Percentiles rank a stretch among this genome's conserved stretches.
Conservation (phyloP, 2,329 filamentous ascomycete genomes). For the Grosmannia serpens region DNA sequence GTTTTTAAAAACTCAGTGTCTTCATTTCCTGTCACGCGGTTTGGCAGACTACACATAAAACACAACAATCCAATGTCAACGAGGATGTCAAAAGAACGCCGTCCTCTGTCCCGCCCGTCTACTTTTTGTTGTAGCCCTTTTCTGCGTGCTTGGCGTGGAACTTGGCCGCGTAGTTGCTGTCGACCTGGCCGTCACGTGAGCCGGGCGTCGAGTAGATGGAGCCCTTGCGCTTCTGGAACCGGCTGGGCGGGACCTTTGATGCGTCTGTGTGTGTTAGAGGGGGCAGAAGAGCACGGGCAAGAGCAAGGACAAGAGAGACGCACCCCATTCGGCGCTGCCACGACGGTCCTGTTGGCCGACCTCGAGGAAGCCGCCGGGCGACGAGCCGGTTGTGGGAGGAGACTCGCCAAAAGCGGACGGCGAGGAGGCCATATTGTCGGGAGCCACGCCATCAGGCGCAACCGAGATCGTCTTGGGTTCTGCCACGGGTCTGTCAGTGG, state of each 20-base stretch:
- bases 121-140: constrained; percentile 30
- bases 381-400: background rate
- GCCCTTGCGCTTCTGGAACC: constrained; percentile 59
- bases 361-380: constrained; percentile 20
- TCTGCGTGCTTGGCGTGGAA: constrained; percentile 50
- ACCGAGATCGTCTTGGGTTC: background rate
- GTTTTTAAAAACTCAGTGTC: too few relatives aligned
- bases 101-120: constrained; percentile 2
- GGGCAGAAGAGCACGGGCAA: background rate
- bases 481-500: background rate
- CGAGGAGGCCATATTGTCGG: background rate
- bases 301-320: background rate
- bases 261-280: constrained; percentile 34
- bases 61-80: too few relatives aligned
- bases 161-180: constrained; percentile 44
- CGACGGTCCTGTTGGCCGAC: background rate
- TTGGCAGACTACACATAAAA: background rate
- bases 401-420: background rate
- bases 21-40: background rate
- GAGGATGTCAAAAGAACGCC: too few relatives aligned
- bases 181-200: constrained; percentile 53
- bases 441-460: background rate
- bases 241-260: constrained; percentile 53
- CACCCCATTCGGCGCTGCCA: constrained; percentile 3
- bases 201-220: constrained; percentile 56